Evolutionary conservation across 495 filamentous ascomycete species (phyloP), one percentile per base, ranked within the genome.

Genomic region (Hypoxylon rickii): DNA sequence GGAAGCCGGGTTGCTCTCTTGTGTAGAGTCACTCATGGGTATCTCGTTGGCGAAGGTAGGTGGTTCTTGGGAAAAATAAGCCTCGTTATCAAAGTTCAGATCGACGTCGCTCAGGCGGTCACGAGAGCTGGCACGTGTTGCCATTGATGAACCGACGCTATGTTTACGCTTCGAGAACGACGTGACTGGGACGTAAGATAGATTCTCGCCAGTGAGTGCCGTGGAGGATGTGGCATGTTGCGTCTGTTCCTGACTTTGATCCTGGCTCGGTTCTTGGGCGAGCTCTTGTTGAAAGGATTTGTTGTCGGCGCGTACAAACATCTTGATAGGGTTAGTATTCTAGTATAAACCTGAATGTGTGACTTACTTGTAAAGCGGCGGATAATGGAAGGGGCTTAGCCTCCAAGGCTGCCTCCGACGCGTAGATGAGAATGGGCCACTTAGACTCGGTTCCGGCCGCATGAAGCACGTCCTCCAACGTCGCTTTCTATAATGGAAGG

Each of bases 231-330:
- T 13, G 13, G 5, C 26, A 8, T 58, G 47, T 12, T 34, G 38
- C 12, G 26, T 37, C 13, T 48, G 37, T 20, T 61, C 51, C 11
- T 55, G 44, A 26, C 15, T 31, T 32, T 49, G 33, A 24, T 19
- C 24, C 24, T 29, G 24, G 10, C 10, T 29, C 10, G 24, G 54
- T 53, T 68, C 68, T 43, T 75, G 63, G 7, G 55, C 44, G 8
- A 77, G 58, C 54, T 80, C 76, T 38, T 74, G 66, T 33, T 70
- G 70, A 48, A 79, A 78, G 12, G 64, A 64, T 6, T 68, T 67
- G 40, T 79, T 80, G 41, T 80, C 77, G 44, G 68, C 64, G 36
- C 61, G 66, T 19, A 76, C 65, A 53, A 80, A 80, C 38, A 66
- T 61, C 64, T 67, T 38, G 3, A 11, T 26, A 48, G 4, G 40